Conservation (phyloP, 202 grass and related monocot species). For the Setaria italica region DNA sequence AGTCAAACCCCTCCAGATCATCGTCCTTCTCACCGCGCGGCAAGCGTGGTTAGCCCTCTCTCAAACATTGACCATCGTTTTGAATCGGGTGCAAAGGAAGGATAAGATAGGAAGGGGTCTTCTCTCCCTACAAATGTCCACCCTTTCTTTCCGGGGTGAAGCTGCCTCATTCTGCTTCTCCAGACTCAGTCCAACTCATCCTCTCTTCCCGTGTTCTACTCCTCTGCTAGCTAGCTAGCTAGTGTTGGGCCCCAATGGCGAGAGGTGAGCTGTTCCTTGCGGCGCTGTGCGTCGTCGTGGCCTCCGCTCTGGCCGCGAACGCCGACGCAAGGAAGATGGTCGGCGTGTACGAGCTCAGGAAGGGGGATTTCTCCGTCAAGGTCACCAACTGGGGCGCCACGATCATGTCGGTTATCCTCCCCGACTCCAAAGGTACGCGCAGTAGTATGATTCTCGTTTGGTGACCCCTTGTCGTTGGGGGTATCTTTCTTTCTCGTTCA, state of each 20-base stretch:
- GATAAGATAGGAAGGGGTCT: no score
- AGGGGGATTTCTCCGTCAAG: constrained; percentile 62
- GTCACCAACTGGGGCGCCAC: constrained; percentile 77
- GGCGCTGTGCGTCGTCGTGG: constrained; percentile 29
- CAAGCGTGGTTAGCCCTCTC: no score
- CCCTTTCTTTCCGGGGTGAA: no score
- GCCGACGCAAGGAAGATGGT: constrained; percentile 45
- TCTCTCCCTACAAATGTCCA: no score
- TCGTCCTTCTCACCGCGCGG: no score
- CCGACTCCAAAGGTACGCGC: constrained; percentile 75
- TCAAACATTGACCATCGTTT: no score
- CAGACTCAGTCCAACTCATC: neutral
- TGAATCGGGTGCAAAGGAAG: no score
- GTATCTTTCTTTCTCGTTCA: neutral
- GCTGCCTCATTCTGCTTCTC: neutral
- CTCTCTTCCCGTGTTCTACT: no score
- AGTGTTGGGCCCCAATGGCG: constrained; percentile 50
- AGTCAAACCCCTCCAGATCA: no score
- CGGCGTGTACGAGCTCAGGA: constrained; percentile 64
- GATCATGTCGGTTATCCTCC: constrained; percentile 64
- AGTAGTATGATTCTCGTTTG: neutral
- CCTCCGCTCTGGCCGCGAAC: neutral
- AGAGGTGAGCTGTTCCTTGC: constrained; percentile 44
- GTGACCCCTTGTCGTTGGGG: neutral
- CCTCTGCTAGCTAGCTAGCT: neutral